phyloP scores from a whole-genome alignment of 208 protist species.

The Willaertia magna region DNA sequence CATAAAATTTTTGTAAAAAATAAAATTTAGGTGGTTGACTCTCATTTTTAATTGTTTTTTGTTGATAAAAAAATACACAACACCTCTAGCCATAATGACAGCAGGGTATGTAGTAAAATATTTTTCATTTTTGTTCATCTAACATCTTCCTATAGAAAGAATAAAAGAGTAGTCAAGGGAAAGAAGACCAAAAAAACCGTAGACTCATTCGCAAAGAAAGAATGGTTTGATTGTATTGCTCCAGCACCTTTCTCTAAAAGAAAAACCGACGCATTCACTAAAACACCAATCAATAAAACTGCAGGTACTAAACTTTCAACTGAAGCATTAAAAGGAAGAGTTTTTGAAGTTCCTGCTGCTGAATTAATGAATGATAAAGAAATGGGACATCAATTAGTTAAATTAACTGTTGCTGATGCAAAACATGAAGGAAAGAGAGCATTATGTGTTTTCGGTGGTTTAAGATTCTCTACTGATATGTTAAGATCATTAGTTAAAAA shows the following conservation, averaged over 20 bases:
- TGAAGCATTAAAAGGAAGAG: slow-evolving; percentile 85
- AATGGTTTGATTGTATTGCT: slow-evolving; percentile 97
- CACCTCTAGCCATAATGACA: not conserved
- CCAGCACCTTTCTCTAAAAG: slow-evolving; percentile 85
- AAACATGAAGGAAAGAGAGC: slow-evolving; percentile 69
- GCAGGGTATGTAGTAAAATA: too few relatives aligned
- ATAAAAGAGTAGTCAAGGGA: not conserved
- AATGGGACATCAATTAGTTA: slow-evolving; percentile 86
- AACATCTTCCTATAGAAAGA: not conserved
- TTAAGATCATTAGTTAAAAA: slow-evolving; percentile 90
- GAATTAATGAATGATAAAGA: slow-evolving; percentile 85
- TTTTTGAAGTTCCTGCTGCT: slow-evolving; percentile 90
- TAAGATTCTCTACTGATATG: slow-evolving; percentile 95
- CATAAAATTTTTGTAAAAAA: not conserved
- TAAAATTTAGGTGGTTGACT: not conserved
- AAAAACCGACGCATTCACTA: slow-evolving; percentile 55
- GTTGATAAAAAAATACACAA: not conserved
- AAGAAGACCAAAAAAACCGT: slow-evolving; percentile 57
- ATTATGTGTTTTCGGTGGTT: slow-evolving; percentile 96
- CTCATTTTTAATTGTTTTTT: not conserved
- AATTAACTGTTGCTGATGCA: slow-evolving; percentile 88
- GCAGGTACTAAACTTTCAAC: slow-evolving; percentile 80
- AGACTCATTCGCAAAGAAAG: slow-evolving; percentile 96
- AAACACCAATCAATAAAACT: slow-evolving; percentile 94
- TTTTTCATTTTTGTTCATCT: too few relatives aligned